Conservation (phyloP, 106 monocot genomes). For the Gastrodia elata region DNA sequence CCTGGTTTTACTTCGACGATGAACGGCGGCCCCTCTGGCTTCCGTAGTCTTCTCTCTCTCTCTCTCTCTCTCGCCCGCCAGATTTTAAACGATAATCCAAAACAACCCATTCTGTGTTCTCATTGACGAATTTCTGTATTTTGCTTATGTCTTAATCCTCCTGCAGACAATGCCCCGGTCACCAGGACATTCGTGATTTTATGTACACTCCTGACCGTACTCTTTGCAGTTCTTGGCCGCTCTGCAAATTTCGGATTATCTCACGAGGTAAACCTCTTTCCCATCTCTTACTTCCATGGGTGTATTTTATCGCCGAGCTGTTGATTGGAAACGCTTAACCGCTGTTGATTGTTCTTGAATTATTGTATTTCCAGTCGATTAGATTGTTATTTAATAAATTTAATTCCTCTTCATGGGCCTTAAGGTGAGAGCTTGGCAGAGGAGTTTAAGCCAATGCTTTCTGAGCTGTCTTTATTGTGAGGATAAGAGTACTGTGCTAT, state of each 20-base stretch:
- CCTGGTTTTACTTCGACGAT: conserved; percentile 13
- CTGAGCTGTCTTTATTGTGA: background rate
- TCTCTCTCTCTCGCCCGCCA: background rate
- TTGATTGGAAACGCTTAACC: background rate
- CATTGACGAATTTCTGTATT: background rate
- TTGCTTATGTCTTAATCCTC: background rate
- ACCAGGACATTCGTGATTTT: conserved; percentile 37
- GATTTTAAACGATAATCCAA: background rate
- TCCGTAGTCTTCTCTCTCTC: conserved; percentile 23
- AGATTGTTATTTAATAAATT: background rate
- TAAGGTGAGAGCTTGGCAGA: background rate
- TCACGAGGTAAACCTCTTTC: conserved; percentile 23
- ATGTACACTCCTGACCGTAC: conserved; percentile 31
- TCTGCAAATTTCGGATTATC: conserved; percentile 31
- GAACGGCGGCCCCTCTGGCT: conserved; percentile 56
- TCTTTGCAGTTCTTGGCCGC: conserved; percentile 24
- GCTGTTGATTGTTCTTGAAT: background rate
- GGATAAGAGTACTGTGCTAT: background rate
- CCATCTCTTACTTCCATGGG: background rate
- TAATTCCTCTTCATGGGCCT: too few species aligned
- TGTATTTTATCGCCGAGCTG: background rate
- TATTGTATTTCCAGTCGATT: background rate
- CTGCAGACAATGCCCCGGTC: conserved; percentile 51
- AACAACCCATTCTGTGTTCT: background rate
- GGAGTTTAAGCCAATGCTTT: background rate